Conservation (phyloP, 805 yeast species). For the Candida qinlingensis region DNA sequence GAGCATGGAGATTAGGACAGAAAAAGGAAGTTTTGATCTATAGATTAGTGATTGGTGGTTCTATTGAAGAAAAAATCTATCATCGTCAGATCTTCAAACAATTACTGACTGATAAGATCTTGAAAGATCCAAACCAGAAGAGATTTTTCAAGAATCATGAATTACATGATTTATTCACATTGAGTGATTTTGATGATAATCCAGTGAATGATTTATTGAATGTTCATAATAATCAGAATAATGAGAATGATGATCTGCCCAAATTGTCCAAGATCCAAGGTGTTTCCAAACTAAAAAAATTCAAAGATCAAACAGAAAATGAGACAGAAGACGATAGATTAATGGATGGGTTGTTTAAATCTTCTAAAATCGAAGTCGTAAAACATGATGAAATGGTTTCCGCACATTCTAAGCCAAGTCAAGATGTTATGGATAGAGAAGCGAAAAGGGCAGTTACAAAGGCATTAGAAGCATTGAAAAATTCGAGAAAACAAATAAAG, state of each 20-base stretch:
- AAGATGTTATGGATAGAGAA: constrained; percentile 45
- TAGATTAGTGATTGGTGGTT: constrained; percentile 87
- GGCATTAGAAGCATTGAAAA: constrained; percentile 51
- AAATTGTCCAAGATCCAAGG: constrained; percentile 63
- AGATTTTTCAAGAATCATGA: constrained; percentile 91
- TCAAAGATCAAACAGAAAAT: constrained; percentile 34
- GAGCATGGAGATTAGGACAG: constrained; percentile 97
- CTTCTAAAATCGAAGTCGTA: constrained; percentile 66
- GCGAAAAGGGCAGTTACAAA: constrained; percentile 53
- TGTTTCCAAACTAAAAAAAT: constrained; percentile 66
- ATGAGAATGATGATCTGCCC: constrained; percentile 59
- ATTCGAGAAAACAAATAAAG: constrained; percentile 42
- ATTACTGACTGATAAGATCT: constrained; percentile 83
- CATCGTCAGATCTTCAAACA: constrained; percentile 97
- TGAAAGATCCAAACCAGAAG: constrained; percentile 92
- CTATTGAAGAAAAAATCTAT: constrained; percentile 94
- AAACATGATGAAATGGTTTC: constrained; percentile 76
- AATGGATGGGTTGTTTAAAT: constrained; percentile 71
- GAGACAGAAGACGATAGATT: constrained; percentile 55
- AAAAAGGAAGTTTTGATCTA: constrained; percentile 88
- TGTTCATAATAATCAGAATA: constrained; percentile 32
- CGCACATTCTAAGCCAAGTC: constrained; percentile 31
- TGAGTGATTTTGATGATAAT: constrained; percentile 60
- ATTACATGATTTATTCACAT: constrained; percentile 78
- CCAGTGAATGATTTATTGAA: constrained; percentile 1